These are phyloP conservation scores for Trametes versicolor DNA, from an alignment of 1,284 basidiomycete species.

Conservation along the genomic window DNA sequence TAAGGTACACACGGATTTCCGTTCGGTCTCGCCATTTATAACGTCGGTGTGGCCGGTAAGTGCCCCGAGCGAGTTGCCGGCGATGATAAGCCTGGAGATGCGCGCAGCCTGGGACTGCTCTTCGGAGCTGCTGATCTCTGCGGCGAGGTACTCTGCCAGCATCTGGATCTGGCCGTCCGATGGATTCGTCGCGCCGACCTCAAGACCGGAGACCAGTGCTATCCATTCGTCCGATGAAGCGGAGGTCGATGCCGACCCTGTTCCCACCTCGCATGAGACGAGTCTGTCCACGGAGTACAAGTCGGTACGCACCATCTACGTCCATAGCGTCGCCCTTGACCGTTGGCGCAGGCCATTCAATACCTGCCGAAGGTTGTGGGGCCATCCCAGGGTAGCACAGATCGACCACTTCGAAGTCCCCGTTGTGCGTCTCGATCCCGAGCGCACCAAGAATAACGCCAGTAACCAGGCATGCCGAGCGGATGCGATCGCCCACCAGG, in stretches of 20 bases:
- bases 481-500: constrained; percentile 80
- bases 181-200: constrained; percentile 67
- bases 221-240: constrained; percentile 72
- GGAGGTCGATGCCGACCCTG: background rate
- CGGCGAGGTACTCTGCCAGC: constrained; percentile 88
- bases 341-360: constrained; percentile 41
- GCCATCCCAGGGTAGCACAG: constrained; percentile 88
- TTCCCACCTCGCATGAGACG: background rate
- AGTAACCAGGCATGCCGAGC: constrained; percentile 76
- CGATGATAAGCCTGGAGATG: constrained; percentile 86
- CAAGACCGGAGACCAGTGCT: constrained; percentile 86
- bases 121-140: constrained; percentile 78
- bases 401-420: constrained; percentile 97
- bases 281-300: background rate
- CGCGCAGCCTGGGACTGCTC: constrained; percentile 74
- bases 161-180: constrained; percentile 83
- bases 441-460: constrained; percentile 92
- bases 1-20: constrained; percentile 58
- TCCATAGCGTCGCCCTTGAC: constrained; percentile 51
- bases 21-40: constrained; percentile 60
- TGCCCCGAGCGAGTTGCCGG: constrained; percentile 84
- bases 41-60: constrained; percentile 41
- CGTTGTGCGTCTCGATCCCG: constrained; percentile 88
- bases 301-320: constrained; percentile 50
- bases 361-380: constrained; percentile 54